These are phyloP conservation scores for Metschnikowia peoriensis DNA, from an alignment of 805 yeast genomes.

Conservation along the genomic window DNA sequence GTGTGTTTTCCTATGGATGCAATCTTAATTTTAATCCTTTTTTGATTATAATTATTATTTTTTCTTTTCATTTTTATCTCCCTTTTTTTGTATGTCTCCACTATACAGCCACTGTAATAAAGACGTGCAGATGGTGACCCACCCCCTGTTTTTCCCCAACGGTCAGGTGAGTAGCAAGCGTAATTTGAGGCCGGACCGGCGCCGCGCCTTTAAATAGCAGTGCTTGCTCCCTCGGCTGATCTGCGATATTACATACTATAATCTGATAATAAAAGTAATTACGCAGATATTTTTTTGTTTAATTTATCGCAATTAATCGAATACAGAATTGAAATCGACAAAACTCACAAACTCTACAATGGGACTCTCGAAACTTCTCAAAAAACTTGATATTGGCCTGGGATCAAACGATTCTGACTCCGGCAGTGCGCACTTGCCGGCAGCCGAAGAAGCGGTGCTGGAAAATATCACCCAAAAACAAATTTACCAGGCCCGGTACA, in stretches of 20 bases:
- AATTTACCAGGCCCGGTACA: constrained; percentile 58
- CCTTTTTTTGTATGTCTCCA: too few relatives aligned
- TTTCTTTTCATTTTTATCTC: background rate
- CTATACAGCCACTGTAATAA: background rate
- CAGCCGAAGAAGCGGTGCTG: constrained; percentile 36
- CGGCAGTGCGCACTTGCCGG: constrained; percentile 13
- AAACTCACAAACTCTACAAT: background rate
- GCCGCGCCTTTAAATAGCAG: background rate
- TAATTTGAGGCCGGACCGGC: background rate
- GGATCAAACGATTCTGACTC: background rate
- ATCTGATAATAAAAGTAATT: too few relatives aligned
- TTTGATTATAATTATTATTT: too few relatives aligned
- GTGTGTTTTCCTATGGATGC: too few relatives aligned
- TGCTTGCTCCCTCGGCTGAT: background rate
- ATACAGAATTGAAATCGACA: background rate
- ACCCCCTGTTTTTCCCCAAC: background rate
- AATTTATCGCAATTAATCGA: background rate
- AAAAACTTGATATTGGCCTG: constrained; percentile 25
- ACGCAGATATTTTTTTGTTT: background rate
- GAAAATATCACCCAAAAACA: constrained; percentile 39
- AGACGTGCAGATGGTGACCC: background rate
- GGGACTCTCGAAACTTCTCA: constrained; percentile 7
- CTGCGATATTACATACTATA: too few relatives aligned
- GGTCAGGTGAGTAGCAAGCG: background rate
- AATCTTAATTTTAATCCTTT: too few relatives aligned